Base-by-base conservation (phyloP, 306 rosid species). In the Macrotyloma uniflorum region DNA sequence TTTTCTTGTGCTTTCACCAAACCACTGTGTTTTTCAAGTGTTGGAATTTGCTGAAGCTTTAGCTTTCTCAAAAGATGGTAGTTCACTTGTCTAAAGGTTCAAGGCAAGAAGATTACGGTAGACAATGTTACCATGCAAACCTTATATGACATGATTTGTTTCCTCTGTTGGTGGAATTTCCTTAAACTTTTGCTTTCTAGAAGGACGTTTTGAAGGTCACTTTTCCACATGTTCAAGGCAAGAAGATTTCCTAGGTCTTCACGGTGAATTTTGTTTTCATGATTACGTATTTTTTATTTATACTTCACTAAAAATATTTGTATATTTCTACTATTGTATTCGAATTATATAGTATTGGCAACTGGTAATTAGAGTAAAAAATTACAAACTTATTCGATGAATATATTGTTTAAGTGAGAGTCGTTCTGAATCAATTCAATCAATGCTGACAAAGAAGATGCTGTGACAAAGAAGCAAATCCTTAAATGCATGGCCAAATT, bases 81-180 rank as follows among this genome's bases (percentile, higher is more conserved):
- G 36, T 3, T 67, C 42, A 68, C 38, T 68, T 69, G 74, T 46
- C 61, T 35, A 47, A 47, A 9, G 75, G 75, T 70, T 28, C 75
- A 70, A 70, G 75, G 75, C 75, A 70, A 70, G 75, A 70, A 70
- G 59, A 70, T 70, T 70, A 47, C 15, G n/a, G 15, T 8, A 11
- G 30, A n/a, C 45, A 70, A 28, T 47, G 28, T 28, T 46, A 26
- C 45, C 59, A 47, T 47, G 12, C 28, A 24, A 45, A 23, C 35
- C 57, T 23, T 45, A 12, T 28, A 66, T 40, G 33, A 0, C 33
- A 38, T 18, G 14, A 62, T 62, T 8, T 62, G 68, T 62, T 24
- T 26, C 64, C 18, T n/a, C 8, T 58, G 2, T 26, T 7, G 13
- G 13, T 63, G 45, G 23, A 35, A 33, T 62, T 62, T 62, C 24